Percentiles rank a stretch among this genome's conserved stretches.
Conservation (phyloP, 345 rosid genomes). For the Psidium guajava region DNA sequence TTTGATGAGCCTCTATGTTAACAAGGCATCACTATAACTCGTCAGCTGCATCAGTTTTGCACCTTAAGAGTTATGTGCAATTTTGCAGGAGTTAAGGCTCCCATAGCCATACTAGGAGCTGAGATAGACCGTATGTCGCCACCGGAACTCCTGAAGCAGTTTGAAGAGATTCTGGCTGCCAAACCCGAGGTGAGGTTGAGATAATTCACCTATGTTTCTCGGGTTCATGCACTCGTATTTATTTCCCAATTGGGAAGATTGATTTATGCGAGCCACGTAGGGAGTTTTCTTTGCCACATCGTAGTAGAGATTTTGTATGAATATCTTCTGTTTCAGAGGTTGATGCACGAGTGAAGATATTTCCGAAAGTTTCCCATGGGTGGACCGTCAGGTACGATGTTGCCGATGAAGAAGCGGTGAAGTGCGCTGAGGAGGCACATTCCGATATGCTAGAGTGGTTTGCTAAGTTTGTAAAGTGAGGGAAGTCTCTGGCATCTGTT, state of each 20-base stretch:
- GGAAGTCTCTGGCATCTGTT: not conserved
- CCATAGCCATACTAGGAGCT: constrained; percentile 30
- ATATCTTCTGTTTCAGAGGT: constrained; percentile 55
- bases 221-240: not conserved
- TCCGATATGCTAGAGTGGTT: constrained; percentile 52
- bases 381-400: constrained; percentile 59
- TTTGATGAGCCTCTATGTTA: not conserved
- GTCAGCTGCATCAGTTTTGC: not conserved
- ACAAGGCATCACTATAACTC: not conserved
- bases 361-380: constrained; percentile 55
- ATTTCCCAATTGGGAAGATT: not conserved
- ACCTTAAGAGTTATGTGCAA: not conserved
- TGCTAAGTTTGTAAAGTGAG: constrained; percentile 40
- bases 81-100: not conserved
- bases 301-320: constrained; percentile 16
- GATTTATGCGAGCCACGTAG: not conserved
- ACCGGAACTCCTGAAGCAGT: constrained; percentile 34
- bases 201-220: constrained; percentile 1
- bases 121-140: constrained; percentile 33
- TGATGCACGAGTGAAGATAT: constrained; percentile 51
- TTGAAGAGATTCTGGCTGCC: constrained; percentile 26
- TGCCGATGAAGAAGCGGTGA: constrained; percentile 37
- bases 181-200: constrained; percentile 34
- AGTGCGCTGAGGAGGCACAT: constrained; percentile 60
- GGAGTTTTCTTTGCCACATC: not conserved